A percentile compares a stretch with the other conserved stretches of the same genome.
Conservation (phyloP, 345 rosid species). For the Linum trigynum region DNA sequence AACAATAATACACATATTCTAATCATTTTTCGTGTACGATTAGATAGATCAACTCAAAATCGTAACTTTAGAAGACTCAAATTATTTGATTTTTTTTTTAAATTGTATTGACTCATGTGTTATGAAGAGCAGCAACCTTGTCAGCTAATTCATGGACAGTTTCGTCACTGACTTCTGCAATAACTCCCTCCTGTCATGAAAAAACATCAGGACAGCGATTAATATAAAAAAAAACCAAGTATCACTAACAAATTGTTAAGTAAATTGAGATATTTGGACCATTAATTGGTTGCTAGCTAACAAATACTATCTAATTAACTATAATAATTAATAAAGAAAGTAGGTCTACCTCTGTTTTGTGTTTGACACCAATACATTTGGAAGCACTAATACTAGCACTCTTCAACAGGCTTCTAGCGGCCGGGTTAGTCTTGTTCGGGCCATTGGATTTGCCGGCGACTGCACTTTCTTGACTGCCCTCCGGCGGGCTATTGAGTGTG, state of each 20-base stretch:
- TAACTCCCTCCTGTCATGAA: constrained; percentile 36
- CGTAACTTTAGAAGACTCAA: background rate
- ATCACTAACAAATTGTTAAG: background rate
- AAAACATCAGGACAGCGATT: background rate
- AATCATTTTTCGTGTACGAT: too few relatives aligned
- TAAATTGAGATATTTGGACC: background rate
- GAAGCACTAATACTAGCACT: constrained; percentile 97
- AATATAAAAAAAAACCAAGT: background rate
- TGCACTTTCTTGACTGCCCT: constrained; percentile 15
- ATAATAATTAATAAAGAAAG: background rate
- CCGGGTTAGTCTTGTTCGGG: constrained; percentile 30
- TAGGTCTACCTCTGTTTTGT: constrained; percentile 42
- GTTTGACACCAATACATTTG: constrained; percentile 58
- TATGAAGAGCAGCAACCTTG: constrained; percentile 42
- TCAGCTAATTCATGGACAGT: constrained; percentile 38
- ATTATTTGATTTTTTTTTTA: too few relatives aligned
- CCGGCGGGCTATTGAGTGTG: constrained; percentile 41
- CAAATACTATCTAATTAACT: background rate
- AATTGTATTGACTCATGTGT: background rate
- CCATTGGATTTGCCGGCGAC: constrained; percentile 24
- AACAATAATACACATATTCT: too few relatives aligned
- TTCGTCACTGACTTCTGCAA: constrained; percentile 39
- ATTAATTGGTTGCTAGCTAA: background rate
- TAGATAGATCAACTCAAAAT: too few relatives aligned
- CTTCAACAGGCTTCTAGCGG: constrained; percentile 65